A percentile compares a stretch with the other conserved stretches of the same genome.
Evolutionary conservation across 768 basidiomycete genomes (phyloP).

Genomic region (Agaricus blazei): DNA sequence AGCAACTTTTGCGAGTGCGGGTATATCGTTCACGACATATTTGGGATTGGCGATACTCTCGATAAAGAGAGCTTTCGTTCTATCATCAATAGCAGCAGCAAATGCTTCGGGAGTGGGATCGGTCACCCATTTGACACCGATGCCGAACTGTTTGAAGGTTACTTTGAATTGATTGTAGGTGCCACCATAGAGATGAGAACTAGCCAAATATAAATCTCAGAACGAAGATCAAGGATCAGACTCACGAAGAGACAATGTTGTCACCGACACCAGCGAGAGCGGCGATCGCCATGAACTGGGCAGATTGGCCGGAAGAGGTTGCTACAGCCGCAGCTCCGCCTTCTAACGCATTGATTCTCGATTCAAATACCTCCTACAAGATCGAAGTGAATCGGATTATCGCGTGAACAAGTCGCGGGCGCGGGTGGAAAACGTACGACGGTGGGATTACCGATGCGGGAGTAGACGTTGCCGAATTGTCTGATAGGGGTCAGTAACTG

Average conservation of each 20-base stretch:
- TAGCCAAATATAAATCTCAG: slow-evolving; percentile 17
- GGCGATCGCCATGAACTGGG: slow-evolving; percentile 68
- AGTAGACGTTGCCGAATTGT: slow-evolving; percentile 58
- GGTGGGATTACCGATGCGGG: slow-evolving; percentile 65
- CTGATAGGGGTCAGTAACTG: slow-evolving; percentile 19
- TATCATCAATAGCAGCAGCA: slow-evolving; percentile 64
- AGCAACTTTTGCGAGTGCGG: slow-evolving; percentile 70
- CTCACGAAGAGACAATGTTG: slow-evolving; percentile 72
- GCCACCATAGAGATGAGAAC: slow-evolving; percentile 65
- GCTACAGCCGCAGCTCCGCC: slow-evolving; percentile 75
- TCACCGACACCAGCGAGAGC: slow-evolving; percentile 62
- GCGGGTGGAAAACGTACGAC: slow-evolving; percentile 33
- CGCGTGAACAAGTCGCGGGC: neutral
- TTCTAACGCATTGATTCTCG: slow-evolving; percentile 76
- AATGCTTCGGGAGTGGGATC: slow-evolving; percentile 53
- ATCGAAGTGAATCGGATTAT: neutral
- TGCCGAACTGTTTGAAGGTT: slow-evolving; percentile 64
- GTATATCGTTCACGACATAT: slow-evolving; percentile 60
- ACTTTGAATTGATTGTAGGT: slow-evolving; percentile 78
- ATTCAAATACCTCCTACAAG: slow-evolving; percentile 69
- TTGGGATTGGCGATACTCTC: slow-evolving; percentile 82
- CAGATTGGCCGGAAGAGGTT: slow-evolving; percentile 68
- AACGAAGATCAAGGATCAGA: slow-evolving; percentile 1
- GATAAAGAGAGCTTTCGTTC: slow-evolving; percentile 72
- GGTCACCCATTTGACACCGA: slow-evolving; percentile 58